A percentile compares a stretch with the other conserved stretches of the same genome.
These are phyloP conservation scores for Pleurotus giganteus DNA, from an alignment of 768 basidiomycete genomes.

Conservation along the genomic window DNA sequence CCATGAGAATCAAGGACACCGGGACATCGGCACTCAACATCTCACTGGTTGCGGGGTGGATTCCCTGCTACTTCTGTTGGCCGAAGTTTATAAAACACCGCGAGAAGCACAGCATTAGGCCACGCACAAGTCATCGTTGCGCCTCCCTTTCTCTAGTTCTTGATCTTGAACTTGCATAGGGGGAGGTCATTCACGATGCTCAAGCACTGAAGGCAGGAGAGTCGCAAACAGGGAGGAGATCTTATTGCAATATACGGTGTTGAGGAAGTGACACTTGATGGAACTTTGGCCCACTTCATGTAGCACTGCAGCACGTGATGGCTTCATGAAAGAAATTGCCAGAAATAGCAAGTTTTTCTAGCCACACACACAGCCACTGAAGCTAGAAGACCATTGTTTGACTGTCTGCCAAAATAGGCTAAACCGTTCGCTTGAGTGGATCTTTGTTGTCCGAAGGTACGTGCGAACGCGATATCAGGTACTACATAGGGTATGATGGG, in stretches of 20 bases:
- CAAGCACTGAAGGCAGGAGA: not conserved
- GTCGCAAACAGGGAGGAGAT: not conserved
- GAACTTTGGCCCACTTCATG: not conserved
- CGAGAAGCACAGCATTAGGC: not conserved
- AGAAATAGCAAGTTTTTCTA: not conserved
- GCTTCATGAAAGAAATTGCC: not conserved
- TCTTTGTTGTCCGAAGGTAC: too few species aligned
- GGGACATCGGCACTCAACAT: not conserved
- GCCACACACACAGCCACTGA: not conserved
- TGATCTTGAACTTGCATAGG: not conserved
- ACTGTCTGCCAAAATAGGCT: too few species aligned
- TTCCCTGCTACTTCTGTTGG: slow-evolving; percentile 53
- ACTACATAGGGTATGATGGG: not conserved
- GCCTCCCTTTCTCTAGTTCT: slow-evolving; percentile 7
- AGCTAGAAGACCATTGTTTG: not conserved
- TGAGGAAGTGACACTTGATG: too few species aligned
- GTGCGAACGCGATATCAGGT: not conserved
- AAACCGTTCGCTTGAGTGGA: too few species aligned
- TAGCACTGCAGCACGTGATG: not conserved
- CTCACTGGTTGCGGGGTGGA: slow-evolving; percentile 49
- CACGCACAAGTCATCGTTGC: slow-evolving; percentile 6
- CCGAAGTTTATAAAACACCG: not conserved
- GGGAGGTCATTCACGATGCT: not conserved
- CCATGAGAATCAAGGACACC: slow-evolving; percentile 2
- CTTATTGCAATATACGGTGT: too few species aligned